These are phyloP conservation scores for Pseudogymnoascus sp. DNA, from an alignment of 2,329 filamentous ascomycete genomes.

Conservation along the genomic window DNA sequence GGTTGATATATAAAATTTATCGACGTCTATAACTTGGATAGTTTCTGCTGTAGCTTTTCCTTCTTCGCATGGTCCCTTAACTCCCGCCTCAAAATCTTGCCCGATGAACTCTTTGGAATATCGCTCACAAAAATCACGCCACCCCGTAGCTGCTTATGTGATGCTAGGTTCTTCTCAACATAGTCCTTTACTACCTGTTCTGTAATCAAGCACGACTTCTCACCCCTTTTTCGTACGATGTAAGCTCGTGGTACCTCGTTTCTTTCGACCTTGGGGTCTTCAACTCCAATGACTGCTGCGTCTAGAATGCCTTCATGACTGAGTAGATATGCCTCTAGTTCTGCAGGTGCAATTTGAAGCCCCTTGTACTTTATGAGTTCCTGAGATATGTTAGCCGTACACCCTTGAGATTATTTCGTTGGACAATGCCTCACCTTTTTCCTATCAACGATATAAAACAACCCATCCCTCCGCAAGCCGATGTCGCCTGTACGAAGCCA, in stretches of 20 bases:
- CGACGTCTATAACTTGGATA: neutral
- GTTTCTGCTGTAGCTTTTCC: conserved; percentile 9
- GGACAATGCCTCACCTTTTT: conserved; percentile 46
- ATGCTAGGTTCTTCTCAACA: conserved; percentile 23
- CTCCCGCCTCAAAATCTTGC: conserved; percentile 30
- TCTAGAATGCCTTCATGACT: conserved; percentile 33
- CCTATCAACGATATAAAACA: conserved; percentile 55
- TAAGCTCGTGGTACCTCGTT: conserved; percentile 32
- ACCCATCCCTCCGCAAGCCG: conserved; percentile 31
- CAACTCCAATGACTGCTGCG: conserved; percentile 37
- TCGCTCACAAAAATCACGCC: conserved; percentile 29
- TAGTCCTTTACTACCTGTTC: conserved; percentile 26
- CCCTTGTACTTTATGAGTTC: conserved; percentile 43
- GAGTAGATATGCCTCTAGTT: conserved; percentile 37
- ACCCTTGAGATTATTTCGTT: conserved; percentile 9
- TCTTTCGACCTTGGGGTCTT: conserved; percentile 29
- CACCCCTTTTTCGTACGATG: conserved; percentile 29
- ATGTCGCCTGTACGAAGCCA: conserved; percentile 36
- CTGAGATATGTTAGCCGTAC: conserved; percentile 21
- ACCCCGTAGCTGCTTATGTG: conserved; percentile 29
- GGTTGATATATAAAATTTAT: neutral
- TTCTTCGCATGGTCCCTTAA: conserved; percentile 25
- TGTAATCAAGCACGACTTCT: conserved; percentile 20
- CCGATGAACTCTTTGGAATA: conserved; percentile 31
- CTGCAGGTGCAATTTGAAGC: conserved; percentile 39